Evolutionary conservation across 768 basidiomycete genomes (phyloP), one percentile per base, ranked within the genome.

Genomic region (Lactifluus subvellereus): DNA sequence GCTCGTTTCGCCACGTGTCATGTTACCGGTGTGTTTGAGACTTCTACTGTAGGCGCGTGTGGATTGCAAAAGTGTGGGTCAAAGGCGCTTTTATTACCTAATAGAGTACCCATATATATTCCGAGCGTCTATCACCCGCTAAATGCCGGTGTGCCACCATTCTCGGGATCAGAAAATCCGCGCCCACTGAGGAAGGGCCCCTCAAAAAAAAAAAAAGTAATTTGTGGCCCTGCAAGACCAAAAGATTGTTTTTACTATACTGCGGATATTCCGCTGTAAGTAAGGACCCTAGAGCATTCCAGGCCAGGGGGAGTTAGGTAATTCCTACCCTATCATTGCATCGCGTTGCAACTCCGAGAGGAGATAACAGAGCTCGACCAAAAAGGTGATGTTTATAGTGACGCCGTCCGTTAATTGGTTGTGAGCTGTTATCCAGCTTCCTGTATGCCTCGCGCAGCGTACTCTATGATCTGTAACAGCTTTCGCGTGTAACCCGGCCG

Each of bases 1-100:
- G 62, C 57, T 30, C 45, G 0, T 54, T 52, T 32, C 45, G 62
- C 62, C 59, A 64, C 62, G 62, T 64, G 62, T 64, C 62, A 14
- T 55, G 49, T 64, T 51, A 50, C 54, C 37, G 58, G 40, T 22
- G 45, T 49, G 57, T 59, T 63, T 37, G 54, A 55, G 54, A 35
- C 48, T 45, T 43, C 40, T 50, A 6, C 27, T 37, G 8, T 40
- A 30, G 42, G 53, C 62, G 58, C 62, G 33, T 20, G 40, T 16
- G 18, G 47, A 60, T 54, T 49, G 62, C 47, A 64, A 64, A 64
- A 54, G 62, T 50, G 57, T 40, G 62, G 62, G 52, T 64, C 53
- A 42, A 59, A 63, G 51, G 54, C 53, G 53, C 58, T 37, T 54
- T 50, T 64, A 64, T 64, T 59, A 59, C 62, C 37, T 64, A 59